These are phyloP conservation scores for Amphibolis antarctica DNA, from an alignment of 106 monocot species.

Conservation along the genomic window DNA sequence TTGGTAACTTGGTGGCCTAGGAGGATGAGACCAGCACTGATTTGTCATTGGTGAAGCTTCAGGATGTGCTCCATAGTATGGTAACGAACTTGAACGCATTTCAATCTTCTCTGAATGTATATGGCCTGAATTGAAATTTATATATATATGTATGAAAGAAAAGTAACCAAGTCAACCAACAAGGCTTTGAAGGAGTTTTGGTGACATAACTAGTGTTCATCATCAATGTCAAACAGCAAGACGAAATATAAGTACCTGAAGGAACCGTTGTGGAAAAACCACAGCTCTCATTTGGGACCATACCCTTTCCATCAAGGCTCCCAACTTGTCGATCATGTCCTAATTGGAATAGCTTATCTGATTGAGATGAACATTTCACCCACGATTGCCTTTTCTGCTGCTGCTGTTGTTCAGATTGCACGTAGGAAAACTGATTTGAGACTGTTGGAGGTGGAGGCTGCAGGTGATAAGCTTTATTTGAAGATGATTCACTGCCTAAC, in stretches of 20 bases:
- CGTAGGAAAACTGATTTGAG: constrained; percentile 77
- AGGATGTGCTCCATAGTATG: constrained; percentile 31
- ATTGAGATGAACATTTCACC: constrained; percentile 19
- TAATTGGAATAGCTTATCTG: constrained; percentile 24
- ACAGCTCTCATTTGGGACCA: constrained; percentile 33
- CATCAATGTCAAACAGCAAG: background rate
- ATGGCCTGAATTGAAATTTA: constrained; percentile 16
- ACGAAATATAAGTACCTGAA: constrained; percentile 21
- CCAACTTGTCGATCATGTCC: constrained; percentile 23
- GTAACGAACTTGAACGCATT: constrained; percentile 9
- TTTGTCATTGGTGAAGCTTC: constrained; percentile 35
- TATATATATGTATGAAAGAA: background rate
- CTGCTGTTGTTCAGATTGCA: constrained; percentile 43
- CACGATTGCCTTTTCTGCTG: constrained; percentile 30
- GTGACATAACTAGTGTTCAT: background rate
- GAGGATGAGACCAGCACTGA: constrained; percentile 48
- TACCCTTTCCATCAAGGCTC: constrained; percentile 20
- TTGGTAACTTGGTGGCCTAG: constrained; percentile 36
- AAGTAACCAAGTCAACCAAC: background rate
- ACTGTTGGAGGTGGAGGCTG: constrained; percentile 52
- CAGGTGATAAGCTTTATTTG: constrained; percentile 40
- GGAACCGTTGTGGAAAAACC: constrained; percentile 33
- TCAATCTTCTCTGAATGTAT: constrained; percentile 26
- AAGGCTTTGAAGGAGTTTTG: background rate
- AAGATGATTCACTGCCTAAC: constrained; percentile 9